These are phyloP conservation scores for Populus tremula DNA, from an alignment of 345 rosid genomes.

Conservation along the genomic window DNA sequence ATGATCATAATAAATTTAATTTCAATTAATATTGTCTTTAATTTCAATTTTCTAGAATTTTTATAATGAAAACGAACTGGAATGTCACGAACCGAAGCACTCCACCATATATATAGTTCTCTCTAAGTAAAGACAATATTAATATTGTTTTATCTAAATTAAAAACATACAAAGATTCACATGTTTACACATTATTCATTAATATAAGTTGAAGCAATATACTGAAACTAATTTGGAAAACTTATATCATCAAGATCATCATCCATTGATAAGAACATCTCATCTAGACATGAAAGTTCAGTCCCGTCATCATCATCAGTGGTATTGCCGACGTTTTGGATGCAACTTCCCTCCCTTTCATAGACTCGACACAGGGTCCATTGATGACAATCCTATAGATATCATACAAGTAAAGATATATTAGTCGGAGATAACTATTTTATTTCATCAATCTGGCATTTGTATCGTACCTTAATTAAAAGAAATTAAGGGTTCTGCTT, in stretches of 20 bases:
- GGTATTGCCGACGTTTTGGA: neutral
- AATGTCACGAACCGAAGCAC: no score
- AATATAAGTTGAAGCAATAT: neutral
- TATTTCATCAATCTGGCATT: no score
- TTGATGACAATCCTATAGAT: constrained; percentile 13
- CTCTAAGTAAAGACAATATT: no score
- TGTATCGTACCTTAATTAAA: neutral
- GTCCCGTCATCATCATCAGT: constrained; percentile 30
- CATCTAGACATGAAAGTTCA: constrained; percentile 46
- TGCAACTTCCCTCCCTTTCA: constrained; percentile 19
- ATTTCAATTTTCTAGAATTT: no score
- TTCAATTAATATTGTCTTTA: no score
- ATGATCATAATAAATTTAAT: no score
- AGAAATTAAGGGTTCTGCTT: neutral
- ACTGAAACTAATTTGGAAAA: constrained; percentile 13
- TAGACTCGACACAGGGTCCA: constrained; percentile 43
- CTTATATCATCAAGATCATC: constrained; percentile 40
- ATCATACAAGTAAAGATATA: neutral
- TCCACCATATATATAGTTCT: no score
- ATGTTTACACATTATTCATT: neutral
- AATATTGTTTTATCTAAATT: no score
- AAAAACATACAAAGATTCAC: neutral
- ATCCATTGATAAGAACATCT: constrained; percentile 41
- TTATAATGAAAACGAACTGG: no score
- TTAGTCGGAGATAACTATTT: neutral